Conservation (phyloP, 1,284 basidiomycete species). For the Pseudozyma tsukubaensis region DNA sequence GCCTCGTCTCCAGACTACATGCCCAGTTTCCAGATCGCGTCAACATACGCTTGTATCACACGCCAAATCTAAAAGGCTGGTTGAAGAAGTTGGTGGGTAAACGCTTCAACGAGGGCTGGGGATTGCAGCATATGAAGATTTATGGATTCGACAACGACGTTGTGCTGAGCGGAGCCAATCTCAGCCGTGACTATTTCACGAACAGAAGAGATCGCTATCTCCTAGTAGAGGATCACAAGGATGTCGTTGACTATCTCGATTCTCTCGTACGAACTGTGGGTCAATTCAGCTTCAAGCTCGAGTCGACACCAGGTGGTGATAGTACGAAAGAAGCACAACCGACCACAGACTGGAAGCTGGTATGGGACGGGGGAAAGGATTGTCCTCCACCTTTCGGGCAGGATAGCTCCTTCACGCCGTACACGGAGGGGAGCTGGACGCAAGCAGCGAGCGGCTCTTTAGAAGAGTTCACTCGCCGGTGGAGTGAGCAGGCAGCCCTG, state of each 20-base stretch:
- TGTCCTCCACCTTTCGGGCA: background rate
- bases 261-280: slow-evolving; percentile 79
- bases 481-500: slow-evolving; percentile 20
- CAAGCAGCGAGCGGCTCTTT: slow-evolving; percentile 24
- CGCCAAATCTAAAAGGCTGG: slow-evolving; percentile 81
- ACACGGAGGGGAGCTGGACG: slow-evolving; percentile 43
- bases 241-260: slow-evolving; percentile 83
- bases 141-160: slow-evolving; percentile 93
- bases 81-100: slow-evolving; percentile 84
- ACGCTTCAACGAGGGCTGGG: slow-evolving; percentile 97
- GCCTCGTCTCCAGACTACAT: slow-evolving; percentile 53
- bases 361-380: slow-evolving; percentile 61
- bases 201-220: slow-evolving; percentile 95
- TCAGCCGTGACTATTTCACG: slow-evolving; percentile 92
- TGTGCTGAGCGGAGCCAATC: slow-evolving; percentile 94
- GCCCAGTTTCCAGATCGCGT: slow-evolving; percentile 78
- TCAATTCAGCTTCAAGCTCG: slow-evolving; percentile 77
- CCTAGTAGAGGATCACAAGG: slow-evolving; percentile 76
- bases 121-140: slow-evolving; percentile 96
- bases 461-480: slow-evolving; percentile 46
- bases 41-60: slow-evolving; percentile 79
- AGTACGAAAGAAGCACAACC: background rate
- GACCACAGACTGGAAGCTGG: slow-evolving; percentile 36
- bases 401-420: background rate
- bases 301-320: slow-evolving; percentile 1